phyloP scores from a whole-genome alignment of 2,329 filamentous ascomycete genomes.

The Davidsoniella eucalypti region DNA sequence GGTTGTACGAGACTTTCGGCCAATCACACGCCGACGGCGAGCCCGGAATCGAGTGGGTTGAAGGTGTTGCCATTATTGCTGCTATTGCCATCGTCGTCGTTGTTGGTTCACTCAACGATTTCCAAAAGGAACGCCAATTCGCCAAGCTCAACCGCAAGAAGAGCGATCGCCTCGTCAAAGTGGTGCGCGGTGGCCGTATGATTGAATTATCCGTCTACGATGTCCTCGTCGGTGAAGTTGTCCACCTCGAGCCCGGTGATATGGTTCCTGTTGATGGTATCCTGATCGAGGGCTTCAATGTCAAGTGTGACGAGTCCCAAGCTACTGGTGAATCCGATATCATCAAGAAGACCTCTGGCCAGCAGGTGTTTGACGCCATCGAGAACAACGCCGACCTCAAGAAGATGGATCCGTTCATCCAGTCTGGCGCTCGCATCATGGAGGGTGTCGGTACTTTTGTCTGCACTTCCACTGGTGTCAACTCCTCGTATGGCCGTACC shows the following conservation, averaged over 20 bases:
- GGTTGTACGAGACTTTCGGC: constrained; percentile 60
- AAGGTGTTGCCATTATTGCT: constrained; percentile 68
- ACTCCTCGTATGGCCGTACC: constrained; percentile 61
- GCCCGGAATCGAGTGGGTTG: constrained; percentile 57
- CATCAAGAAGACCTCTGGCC: constrained; percentile 48
- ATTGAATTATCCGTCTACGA: constrained; percentile 55
- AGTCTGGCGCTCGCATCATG: constrained; percentile 66
- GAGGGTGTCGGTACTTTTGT: constrained; percentile 62
- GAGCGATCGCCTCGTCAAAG: constrained; percentile 57
- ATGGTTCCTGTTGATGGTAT: constrained; percentile 59
- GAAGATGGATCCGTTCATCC: constrained; percentile 71
- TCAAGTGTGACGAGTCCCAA: constrained; percentile 65
- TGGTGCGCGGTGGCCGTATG: constrained; percentile 52
- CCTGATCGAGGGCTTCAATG: constrained; percentile 53
- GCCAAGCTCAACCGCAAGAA: constrained; percentile 67
- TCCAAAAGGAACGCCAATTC: constrained; percentile 66
- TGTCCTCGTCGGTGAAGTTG: constrained; percentile 51
- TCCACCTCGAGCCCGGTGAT: constrained; percentile 60
- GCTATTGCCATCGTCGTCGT: constrained; percentile 62
- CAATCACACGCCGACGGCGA: constrained; percentile 31
- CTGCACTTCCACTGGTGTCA: constrained; percentile 55
- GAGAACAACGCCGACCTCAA: constrained; percentile 46
- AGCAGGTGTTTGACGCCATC: constrained; percentile 54
- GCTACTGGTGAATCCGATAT: constrained; percentile 67
- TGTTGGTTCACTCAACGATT: constrained; percentile 64